Evolutionary conservation across 2,329 filamentous ascomycete species (phyloP), one percentile per base, ranked within the genome.

Genomic region (Aspergillus ruber): DNA sequence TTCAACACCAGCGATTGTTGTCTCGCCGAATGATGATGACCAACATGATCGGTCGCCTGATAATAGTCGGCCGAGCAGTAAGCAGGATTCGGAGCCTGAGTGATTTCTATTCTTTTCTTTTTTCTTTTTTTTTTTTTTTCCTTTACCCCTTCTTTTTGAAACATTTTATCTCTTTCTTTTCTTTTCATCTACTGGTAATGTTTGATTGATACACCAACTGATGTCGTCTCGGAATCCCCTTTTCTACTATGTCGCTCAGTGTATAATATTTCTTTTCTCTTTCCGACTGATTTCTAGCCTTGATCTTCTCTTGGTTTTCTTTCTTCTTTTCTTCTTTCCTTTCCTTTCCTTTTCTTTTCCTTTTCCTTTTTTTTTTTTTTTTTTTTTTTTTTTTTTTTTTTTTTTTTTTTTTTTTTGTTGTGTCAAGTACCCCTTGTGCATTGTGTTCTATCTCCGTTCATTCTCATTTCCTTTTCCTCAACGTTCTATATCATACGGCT

Each of bases 181-280:
- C 8, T n/a, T 36, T 15, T 36, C 33, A 15, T 36, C 33, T 36
- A 36, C n/a, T 17, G 33, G 17, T 39, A 18, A 18, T 18, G 17
- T 65, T 65, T 64, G 57, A 59, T 56, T 66, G 60, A 63, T 65
- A 63, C 60, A 62, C 54, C 44, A 47, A 46, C 39, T 56, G 55
- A 62, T 58, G 60, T 53, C 51, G 55, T 57, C 58, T 59, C 56
- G 54, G 57, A 62, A 55, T 55, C 48, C 57, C 33, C 6, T 35
- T 39, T 39, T 18, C 36, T 39, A 17, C 35, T 33, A 17, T 41
- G 49, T 42, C 39, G 27, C 21, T 44, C 36, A 15, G 45, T 65
- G 62, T 63, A 65, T 56, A 63, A 64, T 63, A 51, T 56, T 51
- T 50, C 39, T 33, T 47, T 49, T 50, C 50, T 42, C 39, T 50